These are phyloP conservation scores for Pilasporangium apinafurcum DNA, from an alignment of 352 stramenopile genomes.

Conservation along the genomic window DNA sequence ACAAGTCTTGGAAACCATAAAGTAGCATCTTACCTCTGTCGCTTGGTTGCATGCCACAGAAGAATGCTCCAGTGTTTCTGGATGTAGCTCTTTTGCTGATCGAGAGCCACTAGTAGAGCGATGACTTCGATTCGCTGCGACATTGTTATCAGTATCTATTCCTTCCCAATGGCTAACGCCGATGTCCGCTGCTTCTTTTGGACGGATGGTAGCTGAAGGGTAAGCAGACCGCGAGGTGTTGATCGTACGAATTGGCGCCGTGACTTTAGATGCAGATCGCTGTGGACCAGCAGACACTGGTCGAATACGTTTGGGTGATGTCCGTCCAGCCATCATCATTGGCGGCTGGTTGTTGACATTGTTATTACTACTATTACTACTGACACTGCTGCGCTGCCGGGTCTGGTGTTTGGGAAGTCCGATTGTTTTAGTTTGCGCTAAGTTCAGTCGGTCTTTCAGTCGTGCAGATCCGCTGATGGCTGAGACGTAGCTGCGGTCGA, in stretches of 20 bases:
- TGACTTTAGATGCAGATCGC: slow-evolving; percentile 23
- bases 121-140: too few relatives aligned
- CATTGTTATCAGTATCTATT: not conserved
- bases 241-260: slow-evolving; percentile 23
- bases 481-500: slow-evolving; percentile 68
- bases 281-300: slow-evolving; percentile 55
- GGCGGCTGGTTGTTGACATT: slow-evolving; percentile 3
- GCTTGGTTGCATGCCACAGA: too few relatives aligned
- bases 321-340: slow-evolving; percentile 29
- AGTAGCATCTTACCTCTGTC: too few relatives aligned
- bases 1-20: too few relatives aligned
- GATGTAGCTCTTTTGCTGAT: slow-evolving; percentile 9
- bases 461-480: slow-evolving; percentile 53
- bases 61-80: slow-evolving; percentile 9
- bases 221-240: slow-evolving; percentile 53
- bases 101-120: too few relatives aligned
- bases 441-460: slow-evolving; percentile 33
- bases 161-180: not conserved
- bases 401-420: too few relatives aligned
- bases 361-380: slow-evolving; percentile 1
- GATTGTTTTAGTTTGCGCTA: slow-evolving; percentile 42
- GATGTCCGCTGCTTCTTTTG: slow-evolving; percentile 2
- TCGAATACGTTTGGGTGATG: slow-evolving; percentile 58
- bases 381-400: too few relatives aligned
- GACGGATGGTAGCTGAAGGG: slow-evolving; percentile 11